Evolutionary conservation across 352 stramenopile species (phyloP).

Genomic region (Sclerospora graminicola): DNA sequence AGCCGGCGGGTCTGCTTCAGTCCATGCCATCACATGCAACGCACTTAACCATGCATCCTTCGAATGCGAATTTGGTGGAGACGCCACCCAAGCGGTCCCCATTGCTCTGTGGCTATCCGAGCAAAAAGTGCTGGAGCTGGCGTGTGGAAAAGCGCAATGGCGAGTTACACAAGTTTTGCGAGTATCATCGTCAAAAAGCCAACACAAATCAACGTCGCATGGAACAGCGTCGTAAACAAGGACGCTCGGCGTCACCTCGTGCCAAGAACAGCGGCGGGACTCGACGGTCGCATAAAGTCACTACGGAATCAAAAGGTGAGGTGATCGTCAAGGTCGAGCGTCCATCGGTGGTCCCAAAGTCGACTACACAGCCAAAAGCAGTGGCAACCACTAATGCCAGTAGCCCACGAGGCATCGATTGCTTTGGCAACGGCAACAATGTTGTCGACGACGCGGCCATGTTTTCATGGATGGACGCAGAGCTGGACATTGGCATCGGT

Average conservation of each 20-base stretch:
- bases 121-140: conserved; percentile 78
- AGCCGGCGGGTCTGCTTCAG: conserved; percentile 5
- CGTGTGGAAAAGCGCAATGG: conserved; percentile 76
- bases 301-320: conserved; percentile 12
- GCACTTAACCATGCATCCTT: conserved; percentile 10
- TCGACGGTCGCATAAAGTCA: conserved; percentile 16
- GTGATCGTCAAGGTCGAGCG: conserved; percentile 21
- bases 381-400: conserved; percentile 16
- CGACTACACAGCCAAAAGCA: conserved; percentile 13
- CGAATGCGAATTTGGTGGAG: conserved; percentile 3
- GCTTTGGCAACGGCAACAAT: conserved; percentile 20
- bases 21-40: conserved; percentile 9
- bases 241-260: conserved; percentile 19
- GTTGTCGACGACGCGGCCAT: conserved; percentile 18
- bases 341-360: conserved; percentile 4
- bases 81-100: conserved; percentile 35
- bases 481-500: conserved; percentile 55
- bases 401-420: conserved; percentile 48
- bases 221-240: conserved; percentile 70
- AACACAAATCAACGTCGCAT: conserved; percentile 80
- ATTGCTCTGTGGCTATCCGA: conserved; percentile 59
- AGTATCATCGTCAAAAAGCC: conserved; percentile 78
- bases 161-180: conserved; percentile 79
- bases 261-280: conserved; percentile 10
- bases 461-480: conserved; percentile 67